Conservation (phyloP, 2,329 filamentous ascomycete species). For the Lecanicillium sp. region DNA sequence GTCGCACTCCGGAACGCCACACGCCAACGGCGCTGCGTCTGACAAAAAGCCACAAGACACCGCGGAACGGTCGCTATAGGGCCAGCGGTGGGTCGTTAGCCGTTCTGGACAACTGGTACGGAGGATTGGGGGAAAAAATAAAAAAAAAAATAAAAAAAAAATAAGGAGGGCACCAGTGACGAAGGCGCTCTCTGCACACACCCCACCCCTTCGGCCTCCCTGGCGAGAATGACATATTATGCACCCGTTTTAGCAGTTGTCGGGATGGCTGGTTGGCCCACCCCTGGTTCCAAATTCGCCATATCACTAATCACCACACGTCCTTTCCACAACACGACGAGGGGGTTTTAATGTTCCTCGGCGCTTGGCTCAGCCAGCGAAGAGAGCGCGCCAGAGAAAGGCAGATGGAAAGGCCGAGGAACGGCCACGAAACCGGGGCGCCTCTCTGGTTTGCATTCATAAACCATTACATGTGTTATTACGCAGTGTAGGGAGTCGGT, state of each 20-base stretch:
- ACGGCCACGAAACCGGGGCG: too few species aligned
- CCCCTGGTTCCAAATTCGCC: neutral
- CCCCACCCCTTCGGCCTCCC: neutral
- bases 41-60: constrained; percentile 6
- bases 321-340: neutral
- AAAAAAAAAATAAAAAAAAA: neutral
- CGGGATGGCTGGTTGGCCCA: neutral
- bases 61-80: constrained; percentile 8
- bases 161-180: neutral
- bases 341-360: neutral
- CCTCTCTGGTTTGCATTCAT: too few species aligned
- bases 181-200: neutral
- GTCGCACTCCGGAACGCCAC: constrained; percentile 14
- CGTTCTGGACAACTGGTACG: neutral
- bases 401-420: neutral
- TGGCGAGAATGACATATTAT: constrained; percentile 1
- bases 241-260: constrained; percentile 8
- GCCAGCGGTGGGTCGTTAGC: neutral
- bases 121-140: neutral
- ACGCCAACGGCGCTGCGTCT: constrained; percentile 15
- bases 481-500: too few species aligned
- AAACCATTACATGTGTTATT: too few species aligned
- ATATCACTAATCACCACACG: constrained; percentile 9
- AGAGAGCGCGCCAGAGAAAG: neutral
- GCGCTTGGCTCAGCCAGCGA: constrained; percentile 3